Base-by-base conservation (phyloP, 2,329 filamentous ascomycete genomes). In the Fusarium proliferatum region DNA sequence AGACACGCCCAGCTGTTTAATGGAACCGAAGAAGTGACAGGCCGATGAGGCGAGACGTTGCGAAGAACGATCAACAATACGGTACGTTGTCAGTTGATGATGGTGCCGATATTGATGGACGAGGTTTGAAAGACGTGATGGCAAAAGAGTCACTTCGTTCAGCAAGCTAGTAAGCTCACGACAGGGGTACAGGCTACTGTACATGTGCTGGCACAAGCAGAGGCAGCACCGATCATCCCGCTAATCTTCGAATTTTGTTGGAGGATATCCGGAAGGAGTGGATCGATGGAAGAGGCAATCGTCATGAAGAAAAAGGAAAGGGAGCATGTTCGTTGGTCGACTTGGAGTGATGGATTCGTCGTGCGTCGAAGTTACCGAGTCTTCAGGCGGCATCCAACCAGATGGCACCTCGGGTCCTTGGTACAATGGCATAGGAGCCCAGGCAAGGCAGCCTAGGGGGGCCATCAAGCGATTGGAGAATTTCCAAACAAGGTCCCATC, bases 131-230 rank as follows among this genome's bases (percentile, higher is more conserved):
- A 45, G 30, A 26, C 26, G 48, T 21, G 23, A 21, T 21, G 51
- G 39, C 30, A 42, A 48, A 30, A 30, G 39, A 41, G 41, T n/a
- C 30, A 12, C 45, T 26, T 23, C n/a, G 42, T 33, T n/a, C 36
- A 61, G 26, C n/a, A 10, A 43, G 13, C 66, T 39, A 65, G 59
- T 64, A 41, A 53, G 57, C 55, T 19, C 9, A 21, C 21, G 52
- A 69, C 67, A 70, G 52, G 67, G 67, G 34, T 69, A 15, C 13
- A 41, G 26, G 46, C 33, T 69, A 46, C 33, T 59, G 23, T 59
- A 58, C 39, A 46, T 55, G 58, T 41, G 6, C 26, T 39, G 39
- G 46, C 46, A 43, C 28, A 38, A 53, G 39, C 42, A 70, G 43
- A 13, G 46, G 4, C 46, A 34, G 41, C 19, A 60, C 30, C 49